Base-by-base conservation (phyloP, 2,329 filamentous ascomycete genomes). In the Alternaria dauci region DNA sequence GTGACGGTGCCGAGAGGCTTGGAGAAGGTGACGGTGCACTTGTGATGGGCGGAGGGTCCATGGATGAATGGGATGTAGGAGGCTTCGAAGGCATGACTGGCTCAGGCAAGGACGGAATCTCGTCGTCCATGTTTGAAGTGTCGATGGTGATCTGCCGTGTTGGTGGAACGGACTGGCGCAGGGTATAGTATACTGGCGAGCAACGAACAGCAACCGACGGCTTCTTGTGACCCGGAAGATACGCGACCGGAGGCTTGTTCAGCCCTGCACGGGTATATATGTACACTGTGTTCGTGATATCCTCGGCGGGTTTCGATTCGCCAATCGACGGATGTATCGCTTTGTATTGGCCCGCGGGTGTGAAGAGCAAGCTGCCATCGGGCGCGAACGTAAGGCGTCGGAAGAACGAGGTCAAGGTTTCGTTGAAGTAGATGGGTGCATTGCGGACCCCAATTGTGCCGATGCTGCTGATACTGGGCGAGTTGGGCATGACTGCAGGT, bases 391-490 rank as follows among this genome's bases (percentile, higher is more conserved):
- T 94, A 51, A 99, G 83, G 47, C 95, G 88, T 53, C 95, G 87
- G 81, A 99, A 99, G 81, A 99, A 99, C 0, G 95, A 98, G 0
- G 94, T 97, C 61, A 98, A 87, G 0, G 94, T 97, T 80, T 99
- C 95, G 72, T 97, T 98, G 46, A 93, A 93, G 76, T 99, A 99
- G 46, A 99, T 89, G 69, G 89, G 93, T 42, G 93, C 89, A 71
- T 97, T 97, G 75, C 90, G 92, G 54, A 92, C 77, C 36, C 80
- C 82, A 5, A 71, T 52, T 8, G 65, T 70, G 42, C 70, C 70
- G 30, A 75, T 67, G 46, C 87, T 86, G 18, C 88, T 81, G 55
- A 93, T 89, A 70, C 92, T 93, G 1, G 95, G 96, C 0, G 94
- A 97, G 8, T 93, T 94, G 77, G 94, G 92, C 88, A 97, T 97